Evolutionary conservation across 2,329 filamentous ascomycete species (phyloP).

Genomic region (Scedosporium aurantiacum): DNA sequence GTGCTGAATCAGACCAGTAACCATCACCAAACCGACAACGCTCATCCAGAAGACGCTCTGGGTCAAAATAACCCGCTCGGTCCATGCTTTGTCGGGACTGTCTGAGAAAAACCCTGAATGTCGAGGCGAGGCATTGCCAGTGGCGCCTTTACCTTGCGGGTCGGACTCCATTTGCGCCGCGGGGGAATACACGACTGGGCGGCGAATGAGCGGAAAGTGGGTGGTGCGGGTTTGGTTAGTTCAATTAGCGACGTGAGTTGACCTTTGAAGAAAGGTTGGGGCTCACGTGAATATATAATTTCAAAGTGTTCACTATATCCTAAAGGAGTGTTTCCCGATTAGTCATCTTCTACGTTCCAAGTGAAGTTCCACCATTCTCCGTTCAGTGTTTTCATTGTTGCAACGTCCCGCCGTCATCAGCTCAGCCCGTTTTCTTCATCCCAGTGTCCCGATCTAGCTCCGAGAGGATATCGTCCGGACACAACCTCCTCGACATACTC

Average conservation of each 20-base stretch:
- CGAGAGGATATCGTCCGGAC: neutral
- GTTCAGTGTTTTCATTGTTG: too few relatives aligned
- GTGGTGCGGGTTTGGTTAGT: too few relatives aligned
- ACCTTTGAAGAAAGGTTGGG: too few relatives aligned
- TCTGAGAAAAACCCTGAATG: neutral
- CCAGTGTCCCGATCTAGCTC: neutral
- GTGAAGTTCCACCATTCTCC: too few relatives aligned
- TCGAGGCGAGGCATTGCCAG: neutral
- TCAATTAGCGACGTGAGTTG: too few relatives aligned
- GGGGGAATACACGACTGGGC: too few relatives aligned
- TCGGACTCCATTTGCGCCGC: neutral
- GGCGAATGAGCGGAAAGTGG: too few relatives aligned
- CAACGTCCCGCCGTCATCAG: too few relatives aligned
- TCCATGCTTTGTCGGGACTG: neutral
- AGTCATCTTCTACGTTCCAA: too few relatives aligned
- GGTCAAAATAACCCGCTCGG: slow-evolving; percentile 8
- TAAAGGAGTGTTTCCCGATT: too few relatives aligned
- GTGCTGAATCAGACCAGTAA: slow-evolving; percentile 7
- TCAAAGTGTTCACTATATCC: too few relatives aligned
- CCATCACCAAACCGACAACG: slow-evolving; percentile 10
- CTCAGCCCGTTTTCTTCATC: neutral
- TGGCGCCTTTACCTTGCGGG: neutral
- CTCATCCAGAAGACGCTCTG: slow-evolving; percentile 10
- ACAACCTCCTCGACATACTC: neutral
- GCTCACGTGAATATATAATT: too few relatives aligned